Evolutionary conservation across 495 filamentous ascomycete genomes (phyloP), one percentile per base, ranked within the genome.

Genomic region (Pyrenopolyporus hunteri): DNA sequence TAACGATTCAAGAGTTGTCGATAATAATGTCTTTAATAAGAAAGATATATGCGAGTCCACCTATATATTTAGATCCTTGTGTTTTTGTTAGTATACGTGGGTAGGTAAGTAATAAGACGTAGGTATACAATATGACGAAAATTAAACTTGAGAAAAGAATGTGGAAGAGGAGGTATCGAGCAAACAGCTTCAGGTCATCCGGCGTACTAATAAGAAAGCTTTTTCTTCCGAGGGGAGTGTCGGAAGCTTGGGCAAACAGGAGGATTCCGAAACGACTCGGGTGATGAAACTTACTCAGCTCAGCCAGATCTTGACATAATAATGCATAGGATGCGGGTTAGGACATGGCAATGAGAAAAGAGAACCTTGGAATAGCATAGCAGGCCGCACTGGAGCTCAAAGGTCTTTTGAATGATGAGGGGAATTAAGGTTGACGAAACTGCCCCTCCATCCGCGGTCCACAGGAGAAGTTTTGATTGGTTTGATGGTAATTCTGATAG

Each of bases 391-490:
- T 61, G 50, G 50, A 65, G 62, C 56, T 60, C 46, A 40, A n/a
- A 56, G 46, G 43, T 61, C 46, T 53, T 62, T 62, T 56, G 23
- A 50, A 54, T 51, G 48, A 40, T 61, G 63, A 61, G 63, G 63
- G 57, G 57, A 52, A 62, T 60, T 54, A 61, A 62, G 22, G 45
- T 66, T 66, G 63, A 59, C 50, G 49, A 65, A 35, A 59, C 20
- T 66, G 47, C 63, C 63, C 63, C 57, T 66, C 63, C 63, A 66
- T 66, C 51, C 40, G 39, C 25, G 51, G 20, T 37, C 63, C 63
- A 61, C 57, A 33, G 13, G 26, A 43, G 37, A 20, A 22, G 20
- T 16, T 59, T 45, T 44, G 22, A 51, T 46, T 50, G 45, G 56
- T 47, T 47, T 25, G 5, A 61, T 52, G n/a, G 11, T 28, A 40